phyloP scores from a whole-genome alignment of 2,329 filamentous ascomycete genomes.

The Cyphellophora attinorum region DNA sequence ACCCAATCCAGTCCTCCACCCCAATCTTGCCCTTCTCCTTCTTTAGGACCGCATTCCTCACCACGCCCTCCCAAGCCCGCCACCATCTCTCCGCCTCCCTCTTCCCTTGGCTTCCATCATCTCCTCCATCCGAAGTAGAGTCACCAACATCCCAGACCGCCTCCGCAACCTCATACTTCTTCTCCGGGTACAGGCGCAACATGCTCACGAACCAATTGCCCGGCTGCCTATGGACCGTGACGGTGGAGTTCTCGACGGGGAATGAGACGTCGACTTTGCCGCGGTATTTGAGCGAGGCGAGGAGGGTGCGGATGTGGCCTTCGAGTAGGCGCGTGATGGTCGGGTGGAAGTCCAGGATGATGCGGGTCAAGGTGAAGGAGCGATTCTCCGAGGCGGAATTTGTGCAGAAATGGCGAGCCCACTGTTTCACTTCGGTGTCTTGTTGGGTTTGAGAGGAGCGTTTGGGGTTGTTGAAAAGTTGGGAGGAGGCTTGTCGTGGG shows the following conservation, averaged over 20 bases:
- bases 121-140: constrained; percentile 3
- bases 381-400: not conserved
- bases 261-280: constrained; percentile 18
- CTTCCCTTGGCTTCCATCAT: constrained; percentile 1
- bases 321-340: constrained; percentile 12
- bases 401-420: not conserved
- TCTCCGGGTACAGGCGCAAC: constrained; percentile 14
- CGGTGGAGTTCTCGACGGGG: constrained; percentile 14
- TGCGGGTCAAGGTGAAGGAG: constrained; percentile 10
- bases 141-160: constrained; percentile 18
- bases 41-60: constrained; percentile 13
- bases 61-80: constrained; percentile 18
- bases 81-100: constrained; percentile 18
- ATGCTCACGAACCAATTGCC: constrained; percentile 18
- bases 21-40: constrained; percentile 8
- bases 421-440: not conserved
- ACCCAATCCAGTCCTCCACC: constrained; percentile 7
- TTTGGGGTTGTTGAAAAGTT: constrained; percentile 10
- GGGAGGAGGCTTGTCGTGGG: constrained; percentile 9
- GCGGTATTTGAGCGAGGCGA: constrained; percentile 19
- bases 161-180: constrained; percentile 19
- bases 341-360: constrained; percentile 6
- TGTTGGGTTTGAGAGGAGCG: constrained; percentile 1
- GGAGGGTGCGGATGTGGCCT: constrained; percentile 20
- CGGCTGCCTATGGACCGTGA: constrained; percentile 16